Percentiles rank a stretch among this genome's conserved stretches.
phyloP scores from a whole-genome alignment of 768 basidiomycete genomes.

The Naganishia kalamii region DNA sequence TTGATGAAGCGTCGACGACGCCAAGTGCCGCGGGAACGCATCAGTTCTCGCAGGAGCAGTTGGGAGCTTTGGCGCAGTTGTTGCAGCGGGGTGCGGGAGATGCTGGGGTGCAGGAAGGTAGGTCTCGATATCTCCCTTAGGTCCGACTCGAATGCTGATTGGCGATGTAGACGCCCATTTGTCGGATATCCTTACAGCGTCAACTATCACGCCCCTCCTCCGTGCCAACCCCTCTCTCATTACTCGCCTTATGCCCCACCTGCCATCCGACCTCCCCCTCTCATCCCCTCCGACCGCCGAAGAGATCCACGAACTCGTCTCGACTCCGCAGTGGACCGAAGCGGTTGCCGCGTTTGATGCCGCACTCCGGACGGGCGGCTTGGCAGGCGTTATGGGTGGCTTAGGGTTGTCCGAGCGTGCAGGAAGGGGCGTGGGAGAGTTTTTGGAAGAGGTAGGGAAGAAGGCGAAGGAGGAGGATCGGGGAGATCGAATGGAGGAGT shows the following conservation, averaged over 20 bases:
- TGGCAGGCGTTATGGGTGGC: conserved; percentile 66
- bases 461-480: conserved; percentile 49
- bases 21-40: background rate
- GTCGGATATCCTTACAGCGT: conserved; percentile 38
- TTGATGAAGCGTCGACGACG: background rate
- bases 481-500: conserved; percentile 67
- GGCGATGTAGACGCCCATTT: conserved; percentile 32
- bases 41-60: conserved; percentile 18
- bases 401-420: conserved; percentile 81
- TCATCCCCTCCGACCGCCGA: conserved; percentile 58
- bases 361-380: conserved; percentile 67
- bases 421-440: conserved; percentile 67
- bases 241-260: conserved; percentile 66
- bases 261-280: conserved; percentile 68
- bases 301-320: conserved; percentile 65
- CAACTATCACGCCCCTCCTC: conserved; percentile 55
- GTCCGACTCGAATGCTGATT: background rate
- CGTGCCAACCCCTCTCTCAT: conserved; percentile 57
- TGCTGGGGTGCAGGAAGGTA: conserved; percentile 21
- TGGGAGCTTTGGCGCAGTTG: conserved; percentile 20
- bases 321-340: conserved; percentile 74
- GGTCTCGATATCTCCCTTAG: no score
- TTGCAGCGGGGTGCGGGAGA: conserved; percentile 24
- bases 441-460: conserved; percentile 70
- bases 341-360: conserved; percentile 76